Percentiles rank a stretch among this genome's conserved stretches.
Conservation (phyloP, 2,329 filamentous ascomycete genomes). For the Onygena corvina region DNA sequence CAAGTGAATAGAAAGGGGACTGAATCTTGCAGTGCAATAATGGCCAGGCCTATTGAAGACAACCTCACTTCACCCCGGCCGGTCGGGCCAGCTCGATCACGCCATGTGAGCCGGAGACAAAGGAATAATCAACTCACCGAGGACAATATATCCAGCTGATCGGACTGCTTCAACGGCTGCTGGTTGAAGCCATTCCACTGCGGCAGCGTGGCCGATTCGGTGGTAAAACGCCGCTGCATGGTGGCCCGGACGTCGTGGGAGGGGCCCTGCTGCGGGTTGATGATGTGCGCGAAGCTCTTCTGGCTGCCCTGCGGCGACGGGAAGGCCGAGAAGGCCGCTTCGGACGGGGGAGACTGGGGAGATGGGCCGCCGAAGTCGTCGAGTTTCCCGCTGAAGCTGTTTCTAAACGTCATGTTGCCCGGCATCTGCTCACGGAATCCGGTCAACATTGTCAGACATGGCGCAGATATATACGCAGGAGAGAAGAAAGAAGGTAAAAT, state of each 20-base stretch:
- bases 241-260: conserved; percentile 61
- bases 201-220: conserved; percentile 72
- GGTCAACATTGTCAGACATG: conserved; percentile 17
- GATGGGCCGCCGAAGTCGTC: conserved; percentile 69
- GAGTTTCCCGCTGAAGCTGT: conserved; percentile 53
- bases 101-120: conserved; percentile 1
- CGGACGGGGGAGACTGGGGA: conserved; percentile 65
- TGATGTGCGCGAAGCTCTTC: conserved; percentile 38
- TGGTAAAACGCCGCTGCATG: conserved; percentile 85
- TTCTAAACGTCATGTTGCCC: conserved; percentile 50
- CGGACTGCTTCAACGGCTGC: conserved; percentile 42
- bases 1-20: not conserved
- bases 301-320: conserved; percentile 60
- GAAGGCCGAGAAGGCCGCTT: conserved; percentile 61
- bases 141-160: conserved; percentile 43
- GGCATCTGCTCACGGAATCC: conserved; percentile 11
- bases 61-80: conserved; percentile 7
- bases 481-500: no score
- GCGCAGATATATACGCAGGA: not conserved
- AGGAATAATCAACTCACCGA: conserved; percentile 34
- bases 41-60: not conserved
- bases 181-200: conserved; percentile 53
- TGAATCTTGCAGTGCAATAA: not conserved
- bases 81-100: conserved; percentile 2
- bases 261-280: conserved; percentile 40